Base-by-base conservation (phyloP, 352 stramenopile species). In the Pythium sp. region DNA sequence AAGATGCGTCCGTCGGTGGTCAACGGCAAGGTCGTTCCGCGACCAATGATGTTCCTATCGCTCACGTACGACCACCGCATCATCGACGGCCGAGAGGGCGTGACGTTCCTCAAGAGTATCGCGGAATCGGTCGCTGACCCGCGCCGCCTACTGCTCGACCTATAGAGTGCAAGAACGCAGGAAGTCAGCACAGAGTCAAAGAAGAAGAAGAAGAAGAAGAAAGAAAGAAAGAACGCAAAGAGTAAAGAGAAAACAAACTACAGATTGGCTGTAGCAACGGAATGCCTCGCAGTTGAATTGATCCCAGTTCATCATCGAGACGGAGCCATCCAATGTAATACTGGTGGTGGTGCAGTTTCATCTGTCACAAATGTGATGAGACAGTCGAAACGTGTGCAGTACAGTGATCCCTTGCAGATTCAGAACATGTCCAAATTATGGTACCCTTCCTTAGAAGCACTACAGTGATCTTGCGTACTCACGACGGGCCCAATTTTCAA, bases 11-110 rank as follows among this genome's bases (percentile, higher is more conserved):
- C 97, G 41, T 89, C 97, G 5, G 90, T 99, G 38, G 72, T 88
- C 24, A 84, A 87, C 65, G 98, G 98, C 60, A 88, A 99, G 76
- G 84, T 99, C 53, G 94, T 99, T 64, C 87, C 97, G 20, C 81
- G 97, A 61, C 98, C 98, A n/a, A 99, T 99, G 97, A 99, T 99
- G 98, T 99, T 99, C 76, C 82, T 99, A 54, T 98, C 98, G 55
- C 87, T 99, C 55, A 99, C 97, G 51, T 99, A 99, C 83, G 98
- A 99, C 86, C 98, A 99, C 89, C 92, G 98, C 72, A 91, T 99
- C 72, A 99, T 99, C 73, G 98, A 99, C 82, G 98, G 98, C 60
- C 95, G 97, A 77, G 98, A 99, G 85, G 97, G 94, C 67, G 98
- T 99, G 62, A 99, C 97, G n/a, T 98, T 99, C 86, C 88, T 99